Conservation (phyloP, 2,329 filamentous ascomycete genomes). For the Colletotrichum sp. region DNA sequence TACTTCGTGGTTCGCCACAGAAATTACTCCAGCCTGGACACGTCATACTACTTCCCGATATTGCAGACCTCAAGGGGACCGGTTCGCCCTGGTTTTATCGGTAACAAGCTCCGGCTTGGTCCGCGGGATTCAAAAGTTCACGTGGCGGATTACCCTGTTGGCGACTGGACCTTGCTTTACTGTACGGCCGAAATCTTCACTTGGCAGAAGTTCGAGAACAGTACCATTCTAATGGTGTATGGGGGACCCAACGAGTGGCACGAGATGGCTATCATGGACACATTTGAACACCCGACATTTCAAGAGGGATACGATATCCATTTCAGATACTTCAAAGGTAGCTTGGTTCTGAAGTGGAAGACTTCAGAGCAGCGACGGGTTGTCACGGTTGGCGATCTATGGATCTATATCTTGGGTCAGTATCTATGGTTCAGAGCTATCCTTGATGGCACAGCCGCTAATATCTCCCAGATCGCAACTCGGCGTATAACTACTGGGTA, state of each 20-base stretch:
- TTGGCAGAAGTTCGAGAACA: slow-evolving; percentile 67
- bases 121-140: slow-evolving; percentile 72
- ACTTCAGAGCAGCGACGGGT: slow-evolving; percentile 58
- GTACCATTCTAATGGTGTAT: slow-evolving; percentile 68
- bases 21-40: slow-evolving; percentile 63
- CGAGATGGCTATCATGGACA: slow-evolving; percentile 59
- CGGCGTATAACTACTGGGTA: slow-evolving; percentile 74
- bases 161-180: slow-evolving; percentile 65
- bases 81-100: slow-evolving; percentile 63
- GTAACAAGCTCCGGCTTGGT: slow-evolving; percentile 59
- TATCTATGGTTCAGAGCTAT: accelerated
- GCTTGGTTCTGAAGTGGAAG: slow-evolving; percentile 46
- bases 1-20: slow-evolving; percentile 74
- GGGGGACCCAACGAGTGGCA: slow-evolving; percentile 66
- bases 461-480: slow-evolving; percentile 58
- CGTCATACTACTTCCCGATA: slow-evolving; percentile 67
- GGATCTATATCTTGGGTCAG: slow-evolving; percentile 60
- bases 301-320: slow-evolving; percentile 16
- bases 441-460: neutral
- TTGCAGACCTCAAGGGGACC: slow-evolving; percentile 57
- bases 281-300: slow-evolving; percentile 41
- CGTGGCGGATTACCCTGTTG: slow-evolving; percentile 70
- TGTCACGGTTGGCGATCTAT: slow-evolving; percentile 52
- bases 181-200: slow-evolving; percentile 74
- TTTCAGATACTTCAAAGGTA: slow-evolving; percentile 13